Conservation (phyloP, 345 rosid genomes). For the Syzygium jambos region DNA sequence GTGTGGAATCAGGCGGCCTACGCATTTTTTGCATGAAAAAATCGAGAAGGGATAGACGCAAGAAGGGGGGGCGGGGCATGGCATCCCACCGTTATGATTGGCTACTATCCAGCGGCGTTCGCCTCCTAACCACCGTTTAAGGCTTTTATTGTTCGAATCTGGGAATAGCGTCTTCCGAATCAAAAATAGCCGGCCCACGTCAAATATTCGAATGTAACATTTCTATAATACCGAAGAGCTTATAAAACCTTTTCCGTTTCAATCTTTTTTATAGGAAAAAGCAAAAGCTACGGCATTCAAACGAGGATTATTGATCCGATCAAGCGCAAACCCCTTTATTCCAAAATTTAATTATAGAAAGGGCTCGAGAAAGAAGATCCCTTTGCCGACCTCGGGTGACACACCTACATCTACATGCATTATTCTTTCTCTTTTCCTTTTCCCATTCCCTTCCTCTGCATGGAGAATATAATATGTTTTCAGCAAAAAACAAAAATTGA, state of each 20-base stretch:
- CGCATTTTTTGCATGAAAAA: not conserved
- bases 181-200: rapidly evolving
- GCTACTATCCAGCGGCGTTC: not conserved
- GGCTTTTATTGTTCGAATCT: not conserved
- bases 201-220: not conserved
- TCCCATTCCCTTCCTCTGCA: rapidly evolving
- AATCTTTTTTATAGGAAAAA: not conserved
- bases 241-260: not conserved
- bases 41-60: not conserved
- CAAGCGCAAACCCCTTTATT: not conserved
- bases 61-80: not conserved
- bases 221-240: not conserved
- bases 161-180: not conserved
- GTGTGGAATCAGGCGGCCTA: not conserved
- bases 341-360: not conserved
- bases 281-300: not conserved
- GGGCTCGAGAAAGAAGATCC: not conserved
- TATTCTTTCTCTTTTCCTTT: not conserved
- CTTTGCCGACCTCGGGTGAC: not conserved
- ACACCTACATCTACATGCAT: not conserved
- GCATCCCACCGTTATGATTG: too few relatives aligned
- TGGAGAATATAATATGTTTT: not conserved
- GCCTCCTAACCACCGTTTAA: not conserved
- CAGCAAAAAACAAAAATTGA: too few relatives aligned
- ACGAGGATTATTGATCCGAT: not conserved